Evolutionary conservation across 768 basidiomycete species (phyloP).

Genomic region (Pleurotus salmoneostramineus): DNA sequence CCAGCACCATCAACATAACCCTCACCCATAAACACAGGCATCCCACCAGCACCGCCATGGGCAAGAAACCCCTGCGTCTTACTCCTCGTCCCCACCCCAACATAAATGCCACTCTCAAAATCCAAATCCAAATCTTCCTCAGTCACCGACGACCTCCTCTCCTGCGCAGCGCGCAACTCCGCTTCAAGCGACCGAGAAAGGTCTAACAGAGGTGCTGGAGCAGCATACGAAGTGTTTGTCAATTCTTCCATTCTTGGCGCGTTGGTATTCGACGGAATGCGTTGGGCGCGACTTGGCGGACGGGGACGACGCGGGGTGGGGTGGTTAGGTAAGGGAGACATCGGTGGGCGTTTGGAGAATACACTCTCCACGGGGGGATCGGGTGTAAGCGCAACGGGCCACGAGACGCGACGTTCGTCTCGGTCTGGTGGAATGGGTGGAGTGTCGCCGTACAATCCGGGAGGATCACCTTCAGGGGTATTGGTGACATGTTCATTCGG

Average conservation of each 20-base stretch:
- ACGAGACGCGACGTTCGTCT: not conserved
- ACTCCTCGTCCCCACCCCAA: constrained; percentile 52
- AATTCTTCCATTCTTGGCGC: constrained; percentile 13
- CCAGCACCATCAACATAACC: constrained; percentile 60
- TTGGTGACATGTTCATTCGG: constrained; percentile 17
- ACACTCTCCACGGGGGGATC: constrained; percentile 12
- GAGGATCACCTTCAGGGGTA: not conserved
- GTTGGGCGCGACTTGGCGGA: constrained; percentile 50
- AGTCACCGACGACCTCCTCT: constrained; percentile 11
- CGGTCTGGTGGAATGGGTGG: constrained; percentile 1
- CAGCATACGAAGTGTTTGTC: not conserved
- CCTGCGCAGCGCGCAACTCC: constrained; percentile 50
- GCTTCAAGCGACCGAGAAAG: constrained; percentile 41
- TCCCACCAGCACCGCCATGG: constrained; percentile 71
- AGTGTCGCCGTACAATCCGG: not conserved
- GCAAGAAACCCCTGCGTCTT: constrained; percentile 62
- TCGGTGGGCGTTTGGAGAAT: constrained; percentile 59
- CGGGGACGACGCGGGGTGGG: constrained; percentile 52
- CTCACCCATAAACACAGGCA: constrained; percentile 66
- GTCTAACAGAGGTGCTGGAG: not conserved
- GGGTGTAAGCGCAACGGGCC: not conserved
- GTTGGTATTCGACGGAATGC: constrained; percentile 19
- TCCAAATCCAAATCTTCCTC: constrained; percentile 34
- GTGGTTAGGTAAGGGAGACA: constrained; percentile 55
- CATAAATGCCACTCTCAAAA: constrained; percentile 44